These are phyloP conservation scores for Trichothecium roseum DNA, from an alignment of 2,329 filamentous ascomycete species.

Conservation along the genomic window DNA sequence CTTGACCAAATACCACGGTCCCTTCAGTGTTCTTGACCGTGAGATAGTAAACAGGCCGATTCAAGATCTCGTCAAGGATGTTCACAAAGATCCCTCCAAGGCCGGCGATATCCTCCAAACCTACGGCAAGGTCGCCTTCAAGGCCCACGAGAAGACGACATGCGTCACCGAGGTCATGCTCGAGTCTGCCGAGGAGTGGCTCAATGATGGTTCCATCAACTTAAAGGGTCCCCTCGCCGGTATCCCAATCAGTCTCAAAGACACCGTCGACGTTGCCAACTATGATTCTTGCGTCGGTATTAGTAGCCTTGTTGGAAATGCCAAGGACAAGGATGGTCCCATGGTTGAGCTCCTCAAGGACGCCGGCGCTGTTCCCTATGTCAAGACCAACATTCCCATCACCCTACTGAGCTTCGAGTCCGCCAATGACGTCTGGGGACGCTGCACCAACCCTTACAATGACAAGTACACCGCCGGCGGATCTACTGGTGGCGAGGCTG, in stretches of 20 bases:
- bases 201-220: conserved; percentile 48
- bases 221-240: conserved; percentile 75
- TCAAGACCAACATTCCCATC: conserved; percentile 84
- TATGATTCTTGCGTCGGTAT: conserved; percentile 80
- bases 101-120: conserved; percentile 69
- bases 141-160: conserved; percentile 79
- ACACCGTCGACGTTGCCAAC: conserved; percentile 66
- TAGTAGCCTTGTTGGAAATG: conserved; percentile 60
- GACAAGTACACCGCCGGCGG: conserved; percentile 78
- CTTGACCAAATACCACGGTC: conserved; percentile 54
- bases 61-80: conserved; percentile 64
- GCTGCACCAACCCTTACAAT: conserved; percentile 74
- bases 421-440: conserved; percentile 69
- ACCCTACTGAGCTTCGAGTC: conserved; percentile 83
- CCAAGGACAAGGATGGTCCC: conserved; percentile 54
- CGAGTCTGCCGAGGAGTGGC: conserved; percentile 66
- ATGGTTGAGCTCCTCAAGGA: conserved; percentile 73
- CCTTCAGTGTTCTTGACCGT: conserved; percentile 55
- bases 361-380: conserved; percentile 80
- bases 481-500: conserved; percentile 77
- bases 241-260: conserved; percentile 80
- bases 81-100: conserved; percentile 56
- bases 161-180: conserved; percentile 84
- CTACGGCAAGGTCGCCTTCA: conserved; percentile 78
- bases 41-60: conserved; percentile 64